Evolutionary conservation across 768 basidiomycete genomes (phyloP).

Genomic region (Rhodosporidiobolus odoratus): DNA sequence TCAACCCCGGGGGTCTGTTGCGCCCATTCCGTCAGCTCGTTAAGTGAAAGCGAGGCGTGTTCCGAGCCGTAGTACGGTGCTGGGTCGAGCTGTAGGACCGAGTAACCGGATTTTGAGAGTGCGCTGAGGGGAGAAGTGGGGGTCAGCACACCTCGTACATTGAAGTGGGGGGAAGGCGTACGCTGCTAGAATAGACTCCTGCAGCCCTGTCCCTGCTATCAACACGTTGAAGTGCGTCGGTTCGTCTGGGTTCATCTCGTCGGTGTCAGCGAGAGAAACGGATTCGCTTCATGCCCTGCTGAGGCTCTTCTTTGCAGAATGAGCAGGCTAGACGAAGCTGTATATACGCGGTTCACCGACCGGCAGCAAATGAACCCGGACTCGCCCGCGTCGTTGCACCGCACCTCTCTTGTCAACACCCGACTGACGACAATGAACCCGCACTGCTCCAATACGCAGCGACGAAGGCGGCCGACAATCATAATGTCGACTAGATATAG

Average conservation of each 20-base stretch:
- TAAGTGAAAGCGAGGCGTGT: constrained; percentile 72
- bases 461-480: no score
- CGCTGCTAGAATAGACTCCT: constrained; percentile 83
- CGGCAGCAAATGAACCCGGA: no score
- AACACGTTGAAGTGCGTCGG: constrained; percentile 49
- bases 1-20: neutral
- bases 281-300: neutral
- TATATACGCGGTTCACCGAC: no score
- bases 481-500: no score
- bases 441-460: no score
- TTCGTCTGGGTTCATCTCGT: constrained; percentile 23
- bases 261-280: neutral
- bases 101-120: constrained; percentile 79
- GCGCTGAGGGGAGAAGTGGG: constrained; percentile 54
- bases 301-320: neutral
- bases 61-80: constrained; percentile 79
- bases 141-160: neutral
- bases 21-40: constrained; percentile 71
- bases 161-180: constrained; percentile 51
- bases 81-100: constrained; percentile 78
- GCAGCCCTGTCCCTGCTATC: constrained; percentile 53
- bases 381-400: no score
- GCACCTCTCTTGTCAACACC: no score
- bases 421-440: no score
- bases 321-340: no score